Conservation (phyloP, 805 yeast genomes). For the Ogataea populi-albae region DNA sequence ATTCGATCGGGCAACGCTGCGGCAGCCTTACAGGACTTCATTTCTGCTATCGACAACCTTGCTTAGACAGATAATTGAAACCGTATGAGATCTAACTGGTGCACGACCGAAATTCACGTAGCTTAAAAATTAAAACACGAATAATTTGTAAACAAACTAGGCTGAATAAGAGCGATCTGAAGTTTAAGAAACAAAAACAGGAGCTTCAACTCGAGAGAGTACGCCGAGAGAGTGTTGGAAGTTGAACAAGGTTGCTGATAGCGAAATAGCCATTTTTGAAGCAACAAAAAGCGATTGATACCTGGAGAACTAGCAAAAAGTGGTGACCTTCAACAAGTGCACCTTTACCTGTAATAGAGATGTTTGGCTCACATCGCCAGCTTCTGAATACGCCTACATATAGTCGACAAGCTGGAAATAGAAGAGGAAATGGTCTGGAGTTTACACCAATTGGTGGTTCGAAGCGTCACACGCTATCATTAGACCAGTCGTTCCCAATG, state of each 20-base stretch:
- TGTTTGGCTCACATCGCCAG: conserved; percentile 31
- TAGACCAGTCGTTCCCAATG: conserved; percentile 13
- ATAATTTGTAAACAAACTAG: too few species aligned
- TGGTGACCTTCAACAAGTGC: neutral
- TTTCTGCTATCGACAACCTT: conserved; percentile 36
- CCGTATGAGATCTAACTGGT: too few species aligned
- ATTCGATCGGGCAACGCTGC: conserved; percentile 68
- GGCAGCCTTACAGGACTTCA: conserved; percentile 54
- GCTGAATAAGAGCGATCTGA: too few species aligned
- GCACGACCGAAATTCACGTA: too few species aligned
- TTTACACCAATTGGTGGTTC: conserved; percentile 42
- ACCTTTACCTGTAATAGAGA: conserved; percentile 5
- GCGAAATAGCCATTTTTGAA: too few species aligned
- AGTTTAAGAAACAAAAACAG: too few species aligned
- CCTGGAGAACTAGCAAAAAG: neutral
- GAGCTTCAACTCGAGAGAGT: too few species aligned
- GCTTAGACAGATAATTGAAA: too few species aligned
- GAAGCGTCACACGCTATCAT: conserved; percentile 7
- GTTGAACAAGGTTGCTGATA: too few species aligned
- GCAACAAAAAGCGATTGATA: too few species aligned
- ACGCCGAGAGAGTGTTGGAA: too few species aligned
- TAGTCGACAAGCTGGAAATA: conserved; percentile 11
- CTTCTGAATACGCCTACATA: conserved; percentile 30
- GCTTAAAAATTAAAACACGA: too few species aligned
- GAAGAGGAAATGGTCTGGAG: conserved; percentile 28